A percentile compares a stretch with the other conserved stretches of the same genome.
phyloP scores from a whole-genome alignment of 202 grass and related monocot genomes.

The Saccharum hybrid region DNA sequence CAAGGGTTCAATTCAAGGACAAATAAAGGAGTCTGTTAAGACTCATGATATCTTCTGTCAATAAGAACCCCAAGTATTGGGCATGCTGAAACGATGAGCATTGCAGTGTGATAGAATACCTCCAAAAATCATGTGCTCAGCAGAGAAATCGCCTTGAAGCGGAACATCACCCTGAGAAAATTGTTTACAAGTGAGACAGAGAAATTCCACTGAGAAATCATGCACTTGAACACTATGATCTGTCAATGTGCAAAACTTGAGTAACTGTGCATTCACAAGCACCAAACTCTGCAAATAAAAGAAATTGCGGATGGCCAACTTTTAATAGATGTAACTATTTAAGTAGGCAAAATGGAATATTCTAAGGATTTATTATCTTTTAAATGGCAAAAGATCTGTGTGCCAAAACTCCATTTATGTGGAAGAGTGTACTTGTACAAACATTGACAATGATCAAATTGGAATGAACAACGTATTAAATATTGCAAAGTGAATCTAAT shows the following conservation, averaged over 20 bases:
- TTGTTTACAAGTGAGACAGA: conserved; percentile 25
- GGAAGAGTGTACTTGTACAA: background rate
- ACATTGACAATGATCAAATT: background rate
- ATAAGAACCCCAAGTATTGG: background rate
- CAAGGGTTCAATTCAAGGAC: background rate
- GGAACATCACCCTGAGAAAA: conserved; percentile 80
- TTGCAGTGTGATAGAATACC: conserved; percentile 47
- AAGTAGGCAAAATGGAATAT: conserved; percentile 4
- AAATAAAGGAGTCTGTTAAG: background rate
- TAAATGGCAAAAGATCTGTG: background rate
- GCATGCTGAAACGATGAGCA: background rate
- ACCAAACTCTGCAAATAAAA: conserved; percentile 19
- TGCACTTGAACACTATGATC: background rate
- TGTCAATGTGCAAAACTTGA: background rate
- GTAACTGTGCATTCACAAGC: conserved; percentile 10
- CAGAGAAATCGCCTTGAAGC: conserved; percentile 92
- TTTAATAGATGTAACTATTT: background rate
- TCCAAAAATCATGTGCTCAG: conserved; percentile 99
- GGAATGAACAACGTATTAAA: background rate
- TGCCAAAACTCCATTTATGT: background rate
- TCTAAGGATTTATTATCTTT: conserved; percentile 5
- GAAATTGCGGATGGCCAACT: background rate
- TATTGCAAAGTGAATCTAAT: conserved; percentile 15
- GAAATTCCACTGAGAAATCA: conserved; percentile 34
- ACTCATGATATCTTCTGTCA: conserved; percentile 31